phyloP scores from a whole-genome alignment of 306 rosid species.

The Oemleria cerasiformis region DNA sequence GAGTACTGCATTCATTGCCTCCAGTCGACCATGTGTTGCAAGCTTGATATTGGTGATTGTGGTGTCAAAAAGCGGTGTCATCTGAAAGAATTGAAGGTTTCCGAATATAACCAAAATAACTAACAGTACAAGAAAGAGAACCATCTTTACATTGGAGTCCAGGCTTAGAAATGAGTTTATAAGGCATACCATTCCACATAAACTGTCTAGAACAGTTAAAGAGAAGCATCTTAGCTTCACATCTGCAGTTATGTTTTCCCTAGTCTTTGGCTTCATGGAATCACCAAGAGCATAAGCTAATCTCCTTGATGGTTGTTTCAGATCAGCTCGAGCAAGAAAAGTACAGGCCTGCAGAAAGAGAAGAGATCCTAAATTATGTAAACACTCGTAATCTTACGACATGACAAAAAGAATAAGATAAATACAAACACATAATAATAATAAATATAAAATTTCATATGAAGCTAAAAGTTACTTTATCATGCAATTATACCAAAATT shows the following conservation, averaged over 20 bases:
- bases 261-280: slow-evolving; percentile 77
- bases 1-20: slow-evolving; percentile 89
- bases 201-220: slow-evolving; percentile 84
- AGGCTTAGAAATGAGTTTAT: not conserved
- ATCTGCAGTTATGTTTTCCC: slow-evolving; percentile 85
- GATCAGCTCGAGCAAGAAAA: slow-evolving; percentile 87
- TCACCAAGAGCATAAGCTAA: slow-evolving; percentile 83
- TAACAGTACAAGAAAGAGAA: slow-evolving; percentile 1
- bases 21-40: slow-evolving; percentile 87
- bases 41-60: slow-evolving; percentile 87
- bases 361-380: slow-evolving; percentile 7
- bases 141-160: slow-evolving; percentile 22
- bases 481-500: not conserved
- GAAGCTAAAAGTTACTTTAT: not conserved
- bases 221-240: slow-evolving; percentile 83
- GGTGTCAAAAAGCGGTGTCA: slow-evolving; percentile 84
- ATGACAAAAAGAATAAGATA: slow-evolving; percentile 5
- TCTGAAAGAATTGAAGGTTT: slow-evolving; percentile 49
- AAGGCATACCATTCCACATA: slow-evolving; percentile 80
- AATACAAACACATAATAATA: not conserved
- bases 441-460: not conserved
- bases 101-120: not conserved
- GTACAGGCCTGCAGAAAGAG: slow-evolving; percentile 74
- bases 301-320: slow-evolving; percentile 74
- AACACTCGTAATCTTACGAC: not conserved